Percentiles rank a stretch among this genome's conserved stretches.
Evolutionary conservation across 2,329 filamentous ascomycete genomes (phyloP).

Genomic region (Chrysoporthe austroafricana): DNA sequence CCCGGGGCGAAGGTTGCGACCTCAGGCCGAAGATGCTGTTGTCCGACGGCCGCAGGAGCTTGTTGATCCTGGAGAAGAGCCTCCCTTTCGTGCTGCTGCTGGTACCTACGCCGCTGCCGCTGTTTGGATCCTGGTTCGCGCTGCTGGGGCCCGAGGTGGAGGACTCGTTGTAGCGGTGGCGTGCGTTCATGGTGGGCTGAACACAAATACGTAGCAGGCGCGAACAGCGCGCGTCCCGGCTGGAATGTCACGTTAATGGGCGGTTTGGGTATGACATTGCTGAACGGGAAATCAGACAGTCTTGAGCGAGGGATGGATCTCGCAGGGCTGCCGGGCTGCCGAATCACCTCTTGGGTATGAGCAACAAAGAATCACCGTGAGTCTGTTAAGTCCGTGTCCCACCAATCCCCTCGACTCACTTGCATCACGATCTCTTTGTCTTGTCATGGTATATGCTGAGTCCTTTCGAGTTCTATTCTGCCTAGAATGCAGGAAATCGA

Average conservation of each 20-base stretch:
- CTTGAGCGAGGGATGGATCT: background rate
- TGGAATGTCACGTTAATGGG: background rate
- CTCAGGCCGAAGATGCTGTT: constrained; percentile 1
- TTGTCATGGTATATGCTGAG: background rate
- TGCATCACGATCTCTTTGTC: constrained; percentile 2
- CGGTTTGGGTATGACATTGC: background rate
- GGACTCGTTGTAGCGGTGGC: constrained; percentile 11
- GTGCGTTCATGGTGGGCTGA: background rate
- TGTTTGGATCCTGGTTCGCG: constrained; percentile 3
- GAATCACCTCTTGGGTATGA: background rate
- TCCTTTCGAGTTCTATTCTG: background rate
- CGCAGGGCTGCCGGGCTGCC: background rate
- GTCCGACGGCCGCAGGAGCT: constrained; percentile 14
- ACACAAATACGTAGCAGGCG: background rate
- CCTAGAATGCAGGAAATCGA: background rate
- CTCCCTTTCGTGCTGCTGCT: constrained; percentile 10
- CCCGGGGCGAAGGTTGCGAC: constrained; percentile 9
- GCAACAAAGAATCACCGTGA: constrained; percentile 4
- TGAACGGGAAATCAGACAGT: background rate
- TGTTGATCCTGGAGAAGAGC: constrained; percentile 22
- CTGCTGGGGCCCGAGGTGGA: constrained; percentile 11
- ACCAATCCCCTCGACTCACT: background rate
- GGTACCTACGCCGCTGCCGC: background rate
- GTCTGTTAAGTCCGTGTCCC: background rate
- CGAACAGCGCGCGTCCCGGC: background rate